phyloP scores from a whole-genome alignment of 139 green algal genomes.

The Desmodesmus armatus region DNA sequence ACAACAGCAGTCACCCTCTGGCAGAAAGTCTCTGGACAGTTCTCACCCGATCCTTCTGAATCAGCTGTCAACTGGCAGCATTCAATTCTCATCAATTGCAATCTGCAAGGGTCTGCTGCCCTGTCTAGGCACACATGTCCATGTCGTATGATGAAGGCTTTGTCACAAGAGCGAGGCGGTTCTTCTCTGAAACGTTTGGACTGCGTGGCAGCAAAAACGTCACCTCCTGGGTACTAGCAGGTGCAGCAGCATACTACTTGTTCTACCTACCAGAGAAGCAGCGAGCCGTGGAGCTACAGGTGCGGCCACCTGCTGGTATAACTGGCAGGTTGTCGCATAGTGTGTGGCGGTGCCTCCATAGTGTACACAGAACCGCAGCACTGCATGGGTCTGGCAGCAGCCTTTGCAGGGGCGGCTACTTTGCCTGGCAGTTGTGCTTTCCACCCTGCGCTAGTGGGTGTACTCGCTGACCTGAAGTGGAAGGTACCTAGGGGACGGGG shows the following conservation, averaged over 20 bases:
- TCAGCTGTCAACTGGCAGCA: too few species aligned
- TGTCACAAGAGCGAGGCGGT: not conserved
- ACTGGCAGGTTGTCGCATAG: not conserved
- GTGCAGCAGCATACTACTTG: constrained; percentile 49
- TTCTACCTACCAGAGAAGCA: constrained; percentile 43
- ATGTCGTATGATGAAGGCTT: constrained; percentile 18
- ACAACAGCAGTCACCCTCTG: too few species aligned
- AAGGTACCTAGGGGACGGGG: too few species aligned
- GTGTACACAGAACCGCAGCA: too few species aligned
- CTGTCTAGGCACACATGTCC: not conserved
- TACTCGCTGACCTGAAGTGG: too few species aligned
- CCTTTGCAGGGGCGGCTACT: too few species aligned
- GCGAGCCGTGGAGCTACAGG: constrained; percentile 11
- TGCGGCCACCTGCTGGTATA: constrained; percentile 4
- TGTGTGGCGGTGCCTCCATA: too few species aligned
- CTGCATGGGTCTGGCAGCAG: too few species aligned
- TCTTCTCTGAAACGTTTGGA: constrained; percentile 31
- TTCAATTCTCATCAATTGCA: not conserved
- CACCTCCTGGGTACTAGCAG: constrained; percentile 45
- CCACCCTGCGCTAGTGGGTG: not conserved
- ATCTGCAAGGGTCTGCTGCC: not conserved
- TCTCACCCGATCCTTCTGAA: too few species aligned
- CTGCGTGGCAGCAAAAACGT: constrained; percentile 45
- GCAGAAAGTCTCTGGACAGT: too few species aligned
- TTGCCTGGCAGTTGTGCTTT: not conserved